Conservation (phyloP, 31 red algal genomes). For the Endocladia muricata region DNA sequence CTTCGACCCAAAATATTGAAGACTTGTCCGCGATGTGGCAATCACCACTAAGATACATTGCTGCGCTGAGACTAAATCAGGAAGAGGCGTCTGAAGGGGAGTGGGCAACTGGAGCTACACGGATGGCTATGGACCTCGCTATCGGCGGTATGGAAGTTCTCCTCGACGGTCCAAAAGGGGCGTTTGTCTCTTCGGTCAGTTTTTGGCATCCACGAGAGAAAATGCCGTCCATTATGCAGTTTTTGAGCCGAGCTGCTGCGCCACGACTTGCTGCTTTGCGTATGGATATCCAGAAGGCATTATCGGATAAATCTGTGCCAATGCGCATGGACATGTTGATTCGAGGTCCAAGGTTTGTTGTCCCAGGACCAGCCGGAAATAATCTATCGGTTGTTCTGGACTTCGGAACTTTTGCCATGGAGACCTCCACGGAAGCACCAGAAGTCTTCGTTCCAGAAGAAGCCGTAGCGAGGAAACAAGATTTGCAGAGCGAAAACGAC, state of each 20-base stretch:
- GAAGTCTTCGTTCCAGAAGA: conserved; percentile 16
- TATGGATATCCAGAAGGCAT: conserved; percentile 81
- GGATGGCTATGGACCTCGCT: conserved; percentile 83
- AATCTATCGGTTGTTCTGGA: conserved; percentile 66
- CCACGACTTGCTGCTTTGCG: conserved; percentile 77
- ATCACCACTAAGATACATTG: conserved; percentile 70
- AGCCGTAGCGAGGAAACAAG: background rate
- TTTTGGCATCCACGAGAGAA: conserved; percentile 89
- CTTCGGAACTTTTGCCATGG: conserved; percentile 84
- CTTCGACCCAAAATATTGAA: conserved; percentile 14
- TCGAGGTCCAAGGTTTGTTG: conserved; percentile 75
- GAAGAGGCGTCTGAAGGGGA: conserved; percentile 69
- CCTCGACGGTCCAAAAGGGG: conserved; percentile 76
- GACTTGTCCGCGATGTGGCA: conserved; percentile 27
- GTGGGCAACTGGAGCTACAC: conserved; percentile 61
- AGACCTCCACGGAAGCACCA: conserved; percentile 55
- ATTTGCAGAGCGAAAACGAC: background rate
- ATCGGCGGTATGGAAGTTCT: conserved; percentile 88
- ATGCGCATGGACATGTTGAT: conserved; percentile 78
- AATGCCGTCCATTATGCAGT: conserved; percentile 83
- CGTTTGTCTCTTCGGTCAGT: conserved; percentile 69
- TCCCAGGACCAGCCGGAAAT: conserved; percentile 46
- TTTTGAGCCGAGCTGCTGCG: conserved; percentile 63
- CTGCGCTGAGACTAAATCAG: conserved; percentile 69
- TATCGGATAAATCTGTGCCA: conserved; percentile 57